phyloP scores from a whole-genome alignment of 257 asterid species.

The Ehretia macrophylla region DNA sequence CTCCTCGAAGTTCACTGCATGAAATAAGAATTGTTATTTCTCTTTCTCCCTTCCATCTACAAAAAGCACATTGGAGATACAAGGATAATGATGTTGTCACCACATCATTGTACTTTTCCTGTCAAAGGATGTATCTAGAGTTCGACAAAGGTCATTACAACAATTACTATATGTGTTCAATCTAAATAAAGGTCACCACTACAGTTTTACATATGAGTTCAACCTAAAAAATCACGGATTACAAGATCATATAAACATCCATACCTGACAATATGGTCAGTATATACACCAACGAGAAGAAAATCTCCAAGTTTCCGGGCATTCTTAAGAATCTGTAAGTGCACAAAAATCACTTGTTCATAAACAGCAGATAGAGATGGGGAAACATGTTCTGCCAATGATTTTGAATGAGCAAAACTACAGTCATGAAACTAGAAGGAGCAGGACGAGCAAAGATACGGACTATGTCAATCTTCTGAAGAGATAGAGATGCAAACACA shows the following conservation, averaged over 20 bases:
- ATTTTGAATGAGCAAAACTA: not conserved
- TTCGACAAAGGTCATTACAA: too few species aligned
- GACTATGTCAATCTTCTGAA: too few species aligned
- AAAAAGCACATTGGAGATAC: not conserved
- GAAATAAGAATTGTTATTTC: slow-evolving; percentile 11
- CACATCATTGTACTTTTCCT: too few species aligned
- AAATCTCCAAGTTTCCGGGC: slow-evolving; percentile 91
- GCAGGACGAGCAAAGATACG: too few species aligned
- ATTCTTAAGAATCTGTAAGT: slow-evolving; percentile 66
- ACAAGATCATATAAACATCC: slow-evolving; percentile 4
- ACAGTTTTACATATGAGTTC: too few species aligned
- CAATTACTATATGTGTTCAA: too few species aligned
- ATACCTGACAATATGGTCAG: slow-evolving; percentile 77
- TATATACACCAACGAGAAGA: slow-evolving; percentile 86
- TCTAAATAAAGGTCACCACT: too few species aligned
- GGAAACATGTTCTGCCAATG: not conserved
- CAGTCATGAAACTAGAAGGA: too few species aligned
- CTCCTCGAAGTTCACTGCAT: slow-evolving; percentile 76
- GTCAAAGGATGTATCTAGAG: too few species aligned
- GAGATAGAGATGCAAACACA: too few species aligned
- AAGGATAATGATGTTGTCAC: not conserved
- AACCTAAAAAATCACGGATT: not conserved
- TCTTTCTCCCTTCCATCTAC: not conserved
- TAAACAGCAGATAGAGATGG: not conserved
- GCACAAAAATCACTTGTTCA: slow-evolving; percentile 15